Evolutionary conservation across 1,284 basidiomycete genomes (phyloP).

Genomic region (Fistulina hepatica): DNA sequence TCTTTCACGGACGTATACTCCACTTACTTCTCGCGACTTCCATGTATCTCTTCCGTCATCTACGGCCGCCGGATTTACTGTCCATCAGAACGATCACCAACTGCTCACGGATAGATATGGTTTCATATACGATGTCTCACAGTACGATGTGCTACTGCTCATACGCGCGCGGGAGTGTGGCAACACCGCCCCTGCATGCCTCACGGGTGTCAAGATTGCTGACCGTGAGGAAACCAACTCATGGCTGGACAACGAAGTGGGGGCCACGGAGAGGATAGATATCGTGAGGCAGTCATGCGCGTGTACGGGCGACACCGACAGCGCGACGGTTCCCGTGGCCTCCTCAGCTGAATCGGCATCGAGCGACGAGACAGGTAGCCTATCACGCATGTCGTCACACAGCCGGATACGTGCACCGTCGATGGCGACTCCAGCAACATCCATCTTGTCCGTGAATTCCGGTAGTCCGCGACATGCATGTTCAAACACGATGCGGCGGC

Average conservation of each 20-base stretch:
- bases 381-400: conserved; percentile 41
- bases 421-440: conserved; percentile 25
- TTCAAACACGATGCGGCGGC: conserved; percentile 61
- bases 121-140: conserved; percentile 83
- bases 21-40: conserved; percentile 59
- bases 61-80: conserved; percentile 42
- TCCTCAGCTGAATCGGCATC: conserved; percentile 12
- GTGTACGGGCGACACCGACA: conserved; percentile 36
- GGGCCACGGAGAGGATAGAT: conserved; percentile 29
- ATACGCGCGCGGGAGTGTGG: conserved; percentile 62
- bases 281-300: conserved; percentile 51
- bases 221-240: conserved; percentile 68
- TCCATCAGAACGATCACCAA: conserved; percentile 41
- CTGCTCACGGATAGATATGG: conserved; percentile 89
- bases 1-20: conserved; percentile 59
- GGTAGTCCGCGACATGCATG: conserved; percentile 63
- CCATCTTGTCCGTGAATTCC: conserved; percentile 43
- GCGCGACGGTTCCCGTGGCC: conserved; percentile 11
- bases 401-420: conserved; percentile 30
- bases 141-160: conserved; percentile 72
- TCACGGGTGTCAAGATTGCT: conserved; percentile 80
- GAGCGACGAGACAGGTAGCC: conserved; percentile 17
- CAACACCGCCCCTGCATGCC: conserved; percentile 69
- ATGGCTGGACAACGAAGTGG: conserved; percentile 54
- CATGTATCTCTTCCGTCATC: conserved; percentile 53